Conservation (phyloP, 768 basidiomycete species). For the Suillus weaverae region DNA sequence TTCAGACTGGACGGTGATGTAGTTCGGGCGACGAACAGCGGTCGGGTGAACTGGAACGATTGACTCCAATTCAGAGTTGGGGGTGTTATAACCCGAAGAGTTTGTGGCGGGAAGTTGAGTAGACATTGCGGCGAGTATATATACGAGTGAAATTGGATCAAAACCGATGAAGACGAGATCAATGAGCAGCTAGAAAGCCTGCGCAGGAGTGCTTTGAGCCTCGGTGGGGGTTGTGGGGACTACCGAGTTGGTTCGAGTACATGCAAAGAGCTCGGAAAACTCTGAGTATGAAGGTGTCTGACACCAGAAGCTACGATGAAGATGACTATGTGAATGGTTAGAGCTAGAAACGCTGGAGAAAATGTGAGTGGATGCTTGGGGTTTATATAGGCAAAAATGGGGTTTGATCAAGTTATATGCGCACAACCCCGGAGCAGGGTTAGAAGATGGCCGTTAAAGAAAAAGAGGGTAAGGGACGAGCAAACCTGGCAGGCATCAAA, state of each 20-base stretch:
- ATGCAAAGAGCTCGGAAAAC: conserved; percentile 62
- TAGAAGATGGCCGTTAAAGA: conserved; percentile 12
- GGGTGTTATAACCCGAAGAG: conserved; percentile 72
- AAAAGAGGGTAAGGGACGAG: conserved; percentile 20
- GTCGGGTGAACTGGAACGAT: conserved; percentile 80
- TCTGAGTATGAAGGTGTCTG: conserved; percentile 18
- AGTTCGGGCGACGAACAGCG: conserved; percentile 71
- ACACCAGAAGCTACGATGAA: conserved; percentile 13
- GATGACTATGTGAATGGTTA: background rate
- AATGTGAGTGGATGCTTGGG: background rate
- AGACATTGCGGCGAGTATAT: conserved; percentile 45
- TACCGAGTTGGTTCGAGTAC: conserved; percentile 94
- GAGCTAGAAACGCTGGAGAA: background rate
- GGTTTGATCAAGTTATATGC: conserved; percentile 11
- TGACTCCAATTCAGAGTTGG: conserved; percentile 70
- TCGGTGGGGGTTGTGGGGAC: conserved; percentile 85
- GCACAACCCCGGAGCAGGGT: conserved; percentile 9
- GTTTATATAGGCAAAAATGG: conserved; percentile 31
- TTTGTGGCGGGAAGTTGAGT: conserved; percentile 40
- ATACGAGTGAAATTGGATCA: conserved; percentile 24
- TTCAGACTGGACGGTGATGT: conserved; percentile 79
- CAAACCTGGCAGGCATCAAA: background rate
- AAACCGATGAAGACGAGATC: conserved; percentile 29
- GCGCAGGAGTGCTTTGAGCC: conserved; percentile 82
- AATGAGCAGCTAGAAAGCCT: conserved; percentile 57